A percentile compares a stretch with the other conserved stretches of the same genome.
phyloP scores from a whole-genome alignment of 192 early-diverging fungal species.

The Backusella luteola region DNA sequence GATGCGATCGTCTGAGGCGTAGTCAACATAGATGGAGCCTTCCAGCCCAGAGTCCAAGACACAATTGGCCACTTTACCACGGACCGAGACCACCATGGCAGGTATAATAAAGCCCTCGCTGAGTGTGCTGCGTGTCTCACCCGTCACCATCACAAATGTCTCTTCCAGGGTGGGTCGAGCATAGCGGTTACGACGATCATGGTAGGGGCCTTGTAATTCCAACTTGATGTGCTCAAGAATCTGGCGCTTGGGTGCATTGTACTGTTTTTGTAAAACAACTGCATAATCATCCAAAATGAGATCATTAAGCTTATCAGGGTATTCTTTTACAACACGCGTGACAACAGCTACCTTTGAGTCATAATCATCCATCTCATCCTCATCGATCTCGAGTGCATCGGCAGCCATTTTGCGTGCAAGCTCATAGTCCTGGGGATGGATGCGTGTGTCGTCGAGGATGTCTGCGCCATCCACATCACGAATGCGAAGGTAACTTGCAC shows the following conservation, averaged over 20 bases:
- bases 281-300: constrained; percentile 91
- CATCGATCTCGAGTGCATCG: constrained; percentile 89
- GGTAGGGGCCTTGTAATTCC: constrained; percentile 82
- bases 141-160: constrained; percentile 83
- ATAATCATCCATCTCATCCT: constrained; percentile 69
- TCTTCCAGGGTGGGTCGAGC: constrained; percentile 51
- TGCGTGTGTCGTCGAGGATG: constrained; percentile 89
- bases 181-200: constrained; percentile 69
- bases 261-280: constrained; percentile 70
- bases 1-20: constrained; percentile 57
- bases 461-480: constrained; percentile 63
- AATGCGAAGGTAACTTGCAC: constrained; percentile 88
- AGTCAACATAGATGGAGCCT: constrained; percentile 69
- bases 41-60: constrained; percentile 82
- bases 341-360: constrained; percentile 78
- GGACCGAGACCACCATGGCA: constrained; percentile 65
- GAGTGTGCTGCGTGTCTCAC: constrained; percentile 74
- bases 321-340: constrained; percentile 70
- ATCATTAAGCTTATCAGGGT: constrained; percentile 79
- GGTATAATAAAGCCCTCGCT: constrained; percentile 66
- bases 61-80: constrained; percentile 73
- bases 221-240: constrained; percentile 83
- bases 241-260: constrained; percentile 76
- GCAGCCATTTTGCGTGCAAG: constrained; percentile 96
- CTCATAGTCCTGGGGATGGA: constrained; percentile 95